These are phyloP conservation scores for Pseudogymnoascus sp. DNA, from an alignment of 2,329 filamentous ascomycete species.

Conservation along the genomic window DNA sequence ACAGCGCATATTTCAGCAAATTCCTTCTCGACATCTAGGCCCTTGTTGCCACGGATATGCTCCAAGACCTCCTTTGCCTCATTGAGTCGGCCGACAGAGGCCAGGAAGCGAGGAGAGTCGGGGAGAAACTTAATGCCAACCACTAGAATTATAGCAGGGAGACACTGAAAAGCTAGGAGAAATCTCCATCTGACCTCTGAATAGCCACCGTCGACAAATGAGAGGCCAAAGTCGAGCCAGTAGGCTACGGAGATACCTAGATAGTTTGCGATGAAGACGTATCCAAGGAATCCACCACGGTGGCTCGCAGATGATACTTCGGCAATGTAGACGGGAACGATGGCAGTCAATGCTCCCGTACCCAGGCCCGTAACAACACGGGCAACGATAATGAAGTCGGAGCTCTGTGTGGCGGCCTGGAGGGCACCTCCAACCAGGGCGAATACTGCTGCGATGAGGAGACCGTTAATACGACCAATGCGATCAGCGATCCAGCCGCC, in stretches of 20 bases:
- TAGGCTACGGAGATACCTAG: constrained; percentile 25
- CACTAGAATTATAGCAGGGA: constrained; percentile 35
- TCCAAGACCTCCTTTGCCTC: constrained; percentile 14
- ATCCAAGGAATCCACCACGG: constrained; percentile 24
- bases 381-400: constrained; percentile 26
- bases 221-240: constrained; percentile 31
- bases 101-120: constrained; percentile 32
- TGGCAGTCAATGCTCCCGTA: constrained; percentile 27
- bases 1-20: constrained; percentile 30
- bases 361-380: constrained; percentile 26
- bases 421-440: constrained; percentile 25
- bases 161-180: constrained; percentile 26
- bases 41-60: constrained; percentile 11
- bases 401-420: constrained; percentile 16
- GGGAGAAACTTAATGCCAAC: constrained; percentile 35
- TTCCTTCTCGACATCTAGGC: constrained; percentile 20
- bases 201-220: constrained; percentile 25
- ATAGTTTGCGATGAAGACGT: constrained; percentile 26
- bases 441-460: constrained; percentile 36
- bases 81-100: constrained; percentile 12
- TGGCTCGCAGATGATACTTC: constrained; percentile 23
- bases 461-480: constrained; percentile 44
- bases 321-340: constrained; percentile 24
- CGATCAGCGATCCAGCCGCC: constrained; percentile 43
- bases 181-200: constrained; percentile 24